Evolutionary conservation across 148 eudicot genomes (phyloP).

Genomic region (Nepenthes gracilis): DNA sequence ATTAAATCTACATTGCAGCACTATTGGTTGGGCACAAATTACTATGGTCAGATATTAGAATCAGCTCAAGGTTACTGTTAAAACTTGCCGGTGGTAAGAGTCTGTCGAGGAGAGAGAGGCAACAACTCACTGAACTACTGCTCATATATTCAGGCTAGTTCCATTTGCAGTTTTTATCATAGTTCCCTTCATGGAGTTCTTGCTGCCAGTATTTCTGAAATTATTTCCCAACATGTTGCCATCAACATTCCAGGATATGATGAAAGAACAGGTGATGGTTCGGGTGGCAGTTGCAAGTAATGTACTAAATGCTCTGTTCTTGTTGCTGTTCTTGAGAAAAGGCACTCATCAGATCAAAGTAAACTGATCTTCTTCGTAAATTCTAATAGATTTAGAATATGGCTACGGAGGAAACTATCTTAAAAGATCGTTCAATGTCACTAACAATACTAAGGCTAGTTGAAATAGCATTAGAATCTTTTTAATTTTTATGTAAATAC

Average conservation of each 20-base stretch:
- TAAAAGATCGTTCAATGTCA: no score
- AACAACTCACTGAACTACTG: slow-evolving; percentile 79
- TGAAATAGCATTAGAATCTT: no score
- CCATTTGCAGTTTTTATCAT: slow-evolving; percentile 75
- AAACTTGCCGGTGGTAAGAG: slow-evolving; percentile 65
- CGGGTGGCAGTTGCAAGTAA: not conserved
- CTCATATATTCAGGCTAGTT: slow-evolving; percentile 86
- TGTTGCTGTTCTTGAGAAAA: no score
- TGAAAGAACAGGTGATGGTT: slow-evolving; percentile 67
- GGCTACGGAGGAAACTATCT: no score
- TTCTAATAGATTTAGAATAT: no score
- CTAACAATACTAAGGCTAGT: no score
- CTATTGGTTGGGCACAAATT: slow-evolving; percentile 78
- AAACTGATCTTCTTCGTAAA: no score
- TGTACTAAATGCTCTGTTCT: no score
- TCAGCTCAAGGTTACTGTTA: slow-evolving; percentile 53
- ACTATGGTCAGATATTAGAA: slow-evolving; percentile 80
- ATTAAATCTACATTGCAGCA: slow-evolving; percentile 56
- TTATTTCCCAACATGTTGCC: slow-evolving; percentile 83
- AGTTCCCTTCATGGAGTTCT: slow-evolving; percentile 84
- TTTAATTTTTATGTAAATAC: no score
- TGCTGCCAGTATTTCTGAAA: slow-evolving; percentile 68
- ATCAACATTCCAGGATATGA: slow-evolving; percentile 84
- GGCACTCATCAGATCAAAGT: no score
- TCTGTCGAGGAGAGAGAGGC: slow-evolving; percentile 79